Evolutionary conservation across 352 stramenopile genomes (phyloP).

Genomic region (Phytophthora tentaculata): DNA sequence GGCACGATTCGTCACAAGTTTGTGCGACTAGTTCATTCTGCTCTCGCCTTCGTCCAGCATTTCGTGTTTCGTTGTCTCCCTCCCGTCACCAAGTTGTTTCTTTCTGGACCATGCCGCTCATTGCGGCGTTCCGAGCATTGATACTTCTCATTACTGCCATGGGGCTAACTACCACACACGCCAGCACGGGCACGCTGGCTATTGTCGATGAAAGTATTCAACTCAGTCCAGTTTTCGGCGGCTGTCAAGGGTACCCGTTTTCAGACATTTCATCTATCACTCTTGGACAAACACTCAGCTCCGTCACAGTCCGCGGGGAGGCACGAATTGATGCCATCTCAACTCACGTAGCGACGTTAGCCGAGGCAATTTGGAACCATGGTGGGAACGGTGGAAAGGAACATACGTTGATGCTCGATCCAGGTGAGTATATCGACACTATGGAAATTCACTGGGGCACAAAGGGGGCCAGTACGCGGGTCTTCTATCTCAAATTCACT

Average conservation of each 20-base stretch:
- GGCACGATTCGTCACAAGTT: no score
- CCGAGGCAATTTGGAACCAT: slow-evolving; percentile 20
- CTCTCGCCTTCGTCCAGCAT: no score
- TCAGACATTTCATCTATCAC: slow-evolving; percentile 27
- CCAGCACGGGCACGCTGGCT: not conserved
- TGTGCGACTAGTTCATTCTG: no score
- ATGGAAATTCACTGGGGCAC: slow-evolving; percentile 39
- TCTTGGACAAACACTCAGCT: slow-evolving; percentile 25
- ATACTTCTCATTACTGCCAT: slow-evolving; percentile 1
- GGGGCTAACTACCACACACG: not conserved
- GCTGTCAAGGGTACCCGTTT: slow-evolving; percentile 17
- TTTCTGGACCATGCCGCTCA: slow-evolving; percentile 6
- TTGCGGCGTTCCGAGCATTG: slow-evolving; percentile 1
- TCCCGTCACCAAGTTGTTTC: no score
- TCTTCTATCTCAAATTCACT: slow-evolving; percentile 32
- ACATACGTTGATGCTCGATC: slow-evolving; percentile 8
- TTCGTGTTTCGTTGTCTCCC: no score
- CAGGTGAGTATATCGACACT: slow-evolving; percentile 23
- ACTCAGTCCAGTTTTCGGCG: slow-evolving; percentile 26
- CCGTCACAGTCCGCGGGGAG: slow-evolving; percentile 24
- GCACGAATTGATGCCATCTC: slow-evolving; percentile 17
- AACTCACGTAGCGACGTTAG: slow-evolving; percentile 8
- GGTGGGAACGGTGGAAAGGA: slow-evolving; percentile 21
- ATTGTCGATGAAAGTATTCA: slow-evolving; percentile 18
- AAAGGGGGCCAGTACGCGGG: slow-evolving; percentile 1